Conservation (phyloP, 1,139 yeast species). For the Suhomyces coccinellae region DNA sequence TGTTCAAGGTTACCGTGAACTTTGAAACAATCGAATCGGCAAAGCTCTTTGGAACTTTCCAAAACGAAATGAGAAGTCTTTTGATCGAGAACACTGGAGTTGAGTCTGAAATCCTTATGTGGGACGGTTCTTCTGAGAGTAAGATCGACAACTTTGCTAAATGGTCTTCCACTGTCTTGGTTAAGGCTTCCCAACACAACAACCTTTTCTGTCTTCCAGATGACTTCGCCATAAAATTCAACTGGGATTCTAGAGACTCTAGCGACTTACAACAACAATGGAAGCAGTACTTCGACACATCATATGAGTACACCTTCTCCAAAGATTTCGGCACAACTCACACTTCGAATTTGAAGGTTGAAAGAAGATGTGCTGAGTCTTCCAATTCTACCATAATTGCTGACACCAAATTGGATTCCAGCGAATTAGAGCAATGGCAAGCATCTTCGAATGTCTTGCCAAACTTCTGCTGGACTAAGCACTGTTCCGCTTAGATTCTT, state of each 20-base stretch:
- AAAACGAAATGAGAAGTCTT: constrained; percentile 21
- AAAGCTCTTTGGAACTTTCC: constrained; percentile 22
- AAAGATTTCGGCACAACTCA: constrained; percentile 13
- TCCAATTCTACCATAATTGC: constrained; percentile 17
- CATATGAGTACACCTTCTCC: constrained; percentile 19
- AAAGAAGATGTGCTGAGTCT: constrained; percentile 11
- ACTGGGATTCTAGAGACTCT: constrained; percentile 19
- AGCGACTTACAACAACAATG: constrained; percentile 19
- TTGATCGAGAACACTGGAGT: constrained; percentile 14
- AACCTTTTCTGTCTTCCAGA: constrained; percentile 35
- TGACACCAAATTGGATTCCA: constrained; percentile 18
- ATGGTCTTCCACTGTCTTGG: constrained; percentile 24
- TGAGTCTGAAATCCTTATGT: constrained; percentile 14
- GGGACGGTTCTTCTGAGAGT: constrained; percentile 21
- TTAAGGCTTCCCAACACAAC: constrained; percentile 24
- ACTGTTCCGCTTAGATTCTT: constrained; percentile 7
- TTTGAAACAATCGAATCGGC: constrained; percentile 17
- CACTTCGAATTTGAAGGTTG: constrained; percentile 10
- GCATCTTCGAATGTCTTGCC: constrained; percentile 25
- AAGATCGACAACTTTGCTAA: constrained; percentile 23
- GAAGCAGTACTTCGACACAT: constrained; percentile 21
- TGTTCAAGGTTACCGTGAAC: constrained; percentile 30
- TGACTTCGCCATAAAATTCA: constrained; percentile 28
- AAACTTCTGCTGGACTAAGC: constrained; percentile 30
- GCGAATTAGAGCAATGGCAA: constrained; percentile 20